Base-by-base conservation (phyloP, 176 grass and related monocot species). In the Chloris gayana region DNA sequence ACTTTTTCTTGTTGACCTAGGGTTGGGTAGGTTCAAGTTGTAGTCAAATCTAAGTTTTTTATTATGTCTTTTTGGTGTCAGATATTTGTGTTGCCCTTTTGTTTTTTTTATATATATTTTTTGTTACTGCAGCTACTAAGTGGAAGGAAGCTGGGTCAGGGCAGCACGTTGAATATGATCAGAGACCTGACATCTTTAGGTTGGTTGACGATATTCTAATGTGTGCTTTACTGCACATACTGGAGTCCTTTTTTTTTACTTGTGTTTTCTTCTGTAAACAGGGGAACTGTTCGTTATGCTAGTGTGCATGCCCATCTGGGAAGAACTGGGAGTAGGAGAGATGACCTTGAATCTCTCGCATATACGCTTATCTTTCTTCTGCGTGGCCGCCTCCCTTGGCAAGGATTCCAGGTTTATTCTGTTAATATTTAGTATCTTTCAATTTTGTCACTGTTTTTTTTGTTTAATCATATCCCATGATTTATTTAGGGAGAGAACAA, bases 1-100 rank as follows among this genome's bases (percentile, higher is more conserved):
- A 32, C 95, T 98, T 92, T 98, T 98, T 82, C 95, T 98, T 85
- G 91, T 94, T 94, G 95, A 98, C 72, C 95, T 98, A 90, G 95
- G 95, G 82, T 74, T 98, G 83, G 95, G 95, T 98, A 92, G 78
- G 87, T 82, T n/a, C 94, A 92, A 81, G 87, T 82, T n/a, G 35
- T 81, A 71, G 77, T 74, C 26, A 85, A n/a, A 76, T 77, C n/a
- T 24, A 31, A 34, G 38, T 73, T 15, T 22, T 86, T 37, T 78
- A 67, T 67, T 21, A 73, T 31, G 61, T 29, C 60, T 68, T 29
- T 61, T 53, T 72, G 14, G 26, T 78, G 62, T 77, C 33, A 44
- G 46, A 58, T 73, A 78, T 69, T 86, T 83, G 61, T 64, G 33
- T 63, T 85, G 60, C 61, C 53, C 9, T 44, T 44, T 44, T 21